Evolutionary conservation across 2,329 filamentous ascomycete species (phyloP), one percentile per base, ranked within the genome.

Genomic region (Laburnicola sp.): DNA sequence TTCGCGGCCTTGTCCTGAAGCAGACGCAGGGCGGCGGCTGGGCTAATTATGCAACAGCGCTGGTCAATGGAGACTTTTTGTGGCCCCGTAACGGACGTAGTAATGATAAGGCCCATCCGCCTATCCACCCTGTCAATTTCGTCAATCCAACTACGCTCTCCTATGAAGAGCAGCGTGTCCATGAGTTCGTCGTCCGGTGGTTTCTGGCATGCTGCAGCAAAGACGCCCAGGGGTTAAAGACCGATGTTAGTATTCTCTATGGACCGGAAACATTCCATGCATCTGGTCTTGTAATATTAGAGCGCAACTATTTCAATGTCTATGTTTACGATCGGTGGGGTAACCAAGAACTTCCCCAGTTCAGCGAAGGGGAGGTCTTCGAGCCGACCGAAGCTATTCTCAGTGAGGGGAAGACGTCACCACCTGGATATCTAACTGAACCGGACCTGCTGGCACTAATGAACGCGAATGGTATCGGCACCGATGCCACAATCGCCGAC

Each of bases 381-480:
- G 86, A 91, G 70, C 94, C 94, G 0, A 89, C 86, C 1, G 92
- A 97, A 74, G 93, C 91, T 3, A 85, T 88, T 62, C 91, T 99
- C 75, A 86, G 84, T 0, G 91, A 97, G 62, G 93, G 94, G n/a
- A 88, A 95, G 72, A 99, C 94, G 0, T 83, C 82, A 1, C 80
- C 92, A 9, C 94, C 94, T 0, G 84, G 82, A 22, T 97, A 96
- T 69, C 80, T 99, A 26, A 97, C 94, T 0, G 94, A 99, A 70
- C 92, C 94, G 0, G 94, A 99, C 69, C 80, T 99, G 23, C 96
- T 99, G 68, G 88, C 88, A 3, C 82, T 99, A 8, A 99, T 99
- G 94, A 94, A 99, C 75, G 92, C 91, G 37, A 99, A 99, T 69
- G 94, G 94, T 2, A 99, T 99, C 58, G 94, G 94, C 9, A 99